phyloP scores from a whole-genome alignment of 164 flowering plant genomes.

The Tetracentron sinense region DNA sequence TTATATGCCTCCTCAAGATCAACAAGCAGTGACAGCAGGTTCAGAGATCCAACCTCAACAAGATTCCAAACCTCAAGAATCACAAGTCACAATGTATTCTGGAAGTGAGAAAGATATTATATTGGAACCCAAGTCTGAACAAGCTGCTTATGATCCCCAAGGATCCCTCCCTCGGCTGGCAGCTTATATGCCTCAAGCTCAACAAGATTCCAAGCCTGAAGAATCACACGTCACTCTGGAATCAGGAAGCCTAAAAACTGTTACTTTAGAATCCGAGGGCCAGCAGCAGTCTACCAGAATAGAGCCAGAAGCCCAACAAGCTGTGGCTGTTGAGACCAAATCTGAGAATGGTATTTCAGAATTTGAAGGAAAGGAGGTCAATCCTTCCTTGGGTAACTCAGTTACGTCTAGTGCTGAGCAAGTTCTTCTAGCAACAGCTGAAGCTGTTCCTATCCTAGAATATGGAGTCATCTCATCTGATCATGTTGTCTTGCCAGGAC shows the following conservation, averaged over 20 bases:
- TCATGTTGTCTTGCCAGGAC: slow-evolving; percentile 9
- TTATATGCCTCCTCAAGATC: no score
- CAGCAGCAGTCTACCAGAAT: neutral
- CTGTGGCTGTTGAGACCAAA: neutral
- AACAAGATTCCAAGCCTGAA: slow-evolving; percentile 1
- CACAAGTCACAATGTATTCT: no score
- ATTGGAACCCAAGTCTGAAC: no score
- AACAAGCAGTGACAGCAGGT: neutral
- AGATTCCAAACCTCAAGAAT: no score
- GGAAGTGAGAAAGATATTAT: no score
- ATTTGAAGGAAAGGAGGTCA: neutral
- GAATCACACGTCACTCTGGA: neutral
- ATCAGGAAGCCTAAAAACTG: slow-evolving; percentile 6
- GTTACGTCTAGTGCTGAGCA: neutral
- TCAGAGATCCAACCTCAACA: neutral
- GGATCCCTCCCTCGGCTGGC: no score
- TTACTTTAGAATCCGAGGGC: neutral
- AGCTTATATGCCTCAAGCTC: neutral
- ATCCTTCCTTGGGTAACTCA: neutral
- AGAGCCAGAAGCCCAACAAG: slow-evolving; percentile 6
- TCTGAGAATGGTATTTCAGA: slow-evolving; percentile 8
- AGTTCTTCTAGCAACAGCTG: neutral
- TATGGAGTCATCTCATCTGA: slow-evolving; percentile 11
- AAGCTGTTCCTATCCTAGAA: neutral
- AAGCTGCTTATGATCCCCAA: no score